A percentile compares a stretch with the other conserved stretches of the same genome.
These are phyloP conservation scores for Colletotrichum agaves DNA, from an alignment of 2,329 filamentous ascomycete species.

Conservation along the genomic window DNA sequence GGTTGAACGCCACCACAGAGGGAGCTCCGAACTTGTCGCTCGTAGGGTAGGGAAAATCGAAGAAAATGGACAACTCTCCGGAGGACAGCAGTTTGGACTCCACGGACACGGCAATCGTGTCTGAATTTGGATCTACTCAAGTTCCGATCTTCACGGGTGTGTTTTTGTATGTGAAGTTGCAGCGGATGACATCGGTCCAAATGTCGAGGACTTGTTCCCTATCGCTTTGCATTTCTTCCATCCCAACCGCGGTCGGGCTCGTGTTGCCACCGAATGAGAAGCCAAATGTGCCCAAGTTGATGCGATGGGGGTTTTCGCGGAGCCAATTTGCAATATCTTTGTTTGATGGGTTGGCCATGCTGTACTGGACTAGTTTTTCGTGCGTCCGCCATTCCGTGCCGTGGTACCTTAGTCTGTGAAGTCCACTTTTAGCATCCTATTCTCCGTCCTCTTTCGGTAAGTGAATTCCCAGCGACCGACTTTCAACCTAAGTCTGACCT, in stretches of 20 bases:
- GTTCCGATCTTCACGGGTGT: constrained; percentile 54
- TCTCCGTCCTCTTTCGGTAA: background rate
- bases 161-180: constrained; percentile 55
- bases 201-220: constrained; percentile 58
- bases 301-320: constrained; percentile 60
- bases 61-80: constrained; percentile 56
- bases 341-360: constrained; percentile 54
- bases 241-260: constrained; percentile 41
- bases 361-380: constrained; percentile 53
- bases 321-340: constrained; percentile 55
- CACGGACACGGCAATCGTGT: constrained; percentile 57
- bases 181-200: constrained; percentile 58
- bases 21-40: constrained; percentile 64
- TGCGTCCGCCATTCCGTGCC: constrained; percentile 57
- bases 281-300: constrained; percentile 61
- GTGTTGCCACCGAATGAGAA: constrained; percentile 53
- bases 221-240: constrained; percentile 51
- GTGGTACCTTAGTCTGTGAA: constrained; percentile 50
- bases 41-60: constrained; percentile 63
- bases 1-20: constrained; percentile 63
- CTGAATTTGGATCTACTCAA: constrained; percentile 55
- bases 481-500: constrained; percentile 43
- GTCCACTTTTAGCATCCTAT: background rate
- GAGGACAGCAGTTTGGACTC: constrained; percentile 52
- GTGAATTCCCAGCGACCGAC: background rate